Conservation (phyloP, 495 filamentous ascomycete species). For the Trichoderma asperelloides region DNA sequence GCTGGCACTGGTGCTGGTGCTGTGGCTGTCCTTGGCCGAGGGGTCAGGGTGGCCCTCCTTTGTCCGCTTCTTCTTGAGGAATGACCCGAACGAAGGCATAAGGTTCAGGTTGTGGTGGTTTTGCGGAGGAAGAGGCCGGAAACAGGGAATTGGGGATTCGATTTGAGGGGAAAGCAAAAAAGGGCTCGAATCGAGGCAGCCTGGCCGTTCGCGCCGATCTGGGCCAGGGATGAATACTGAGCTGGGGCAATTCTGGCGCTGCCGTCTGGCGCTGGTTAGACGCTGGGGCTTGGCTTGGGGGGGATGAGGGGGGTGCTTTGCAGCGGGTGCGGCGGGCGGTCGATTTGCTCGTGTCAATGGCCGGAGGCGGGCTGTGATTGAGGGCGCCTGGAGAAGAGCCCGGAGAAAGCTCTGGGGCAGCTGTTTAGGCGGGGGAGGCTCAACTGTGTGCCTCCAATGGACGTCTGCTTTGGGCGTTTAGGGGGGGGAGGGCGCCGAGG, state of each 20-base stretch:
- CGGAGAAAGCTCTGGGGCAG: background rate
- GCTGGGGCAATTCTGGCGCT: background rate
- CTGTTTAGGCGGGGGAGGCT: background rate
- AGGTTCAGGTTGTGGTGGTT: slow-evolving; percentile 1
- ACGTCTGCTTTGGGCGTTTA: background rate
- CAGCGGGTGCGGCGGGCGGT: background rate
- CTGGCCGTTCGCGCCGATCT: background rate
- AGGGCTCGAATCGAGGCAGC: background rate
- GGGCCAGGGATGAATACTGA: background rate
- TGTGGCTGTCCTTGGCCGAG: slow-evolving; percentile 18
- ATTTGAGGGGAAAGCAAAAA: background rate
- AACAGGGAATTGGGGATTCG: background rate
- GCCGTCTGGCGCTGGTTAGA: background rate
- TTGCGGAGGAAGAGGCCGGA: background rate
- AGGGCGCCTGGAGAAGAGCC: background rate
- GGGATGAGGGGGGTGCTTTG: background rate
- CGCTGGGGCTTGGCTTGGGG: background rate
- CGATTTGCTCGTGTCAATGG: background rate
- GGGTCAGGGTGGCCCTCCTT: slow-evolving; percentile 58
- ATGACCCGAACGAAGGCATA: slow-evolving; percentile 74
- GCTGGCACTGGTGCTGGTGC: slow-evolving; percentile 14
- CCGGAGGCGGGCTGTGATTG: background rate
- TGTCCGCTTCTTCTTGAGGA: slow-evolving; percentile 91
- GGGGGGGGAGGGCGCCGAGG: background rate
- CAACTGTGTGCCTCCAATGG: background rate